Evolutionary conservation across 176 grass and related monocot species (phyloP), one percentile per base, ranked within the genome.

Genomic region (Dactylis glomerata): DNA sequence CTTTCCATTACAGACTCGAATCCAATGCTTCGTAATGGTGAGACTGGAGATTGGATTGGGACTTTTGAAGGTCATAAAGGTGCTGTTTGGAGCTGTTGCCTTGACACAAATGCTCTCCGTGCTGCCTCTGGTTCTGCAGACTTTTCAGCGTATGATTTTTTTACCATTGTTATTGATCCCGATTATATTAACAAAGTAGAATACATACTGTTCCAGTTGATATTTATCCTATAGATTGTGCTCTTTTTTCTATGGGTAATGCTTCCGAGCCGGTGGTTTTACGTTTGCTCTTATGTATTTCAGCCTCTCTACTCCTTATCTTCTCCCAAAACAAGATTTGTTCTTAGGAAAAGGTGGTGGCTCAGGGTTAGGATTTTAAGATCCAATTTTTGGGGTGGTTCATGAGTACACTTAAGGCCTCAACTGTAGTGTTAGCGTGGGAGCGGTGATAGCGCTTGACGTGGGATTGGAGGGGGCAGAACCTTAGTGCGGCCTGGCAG

Each of bases 31-130:
- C 89, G 92, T 72, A 94, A 94, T 90, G 92, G 92, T 67, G 92
- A 94, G 72, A 88, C 92, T 47, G 92, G 92, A 85, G 92, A 94
- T 82, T 94, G 92, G 92, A 94, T 94, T 80, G 92, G 92, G 54
- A 94, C 92, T 54, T 94, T 94, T 73, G 87, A 94, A 90, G 92
- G 92, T 56, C 92, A 94, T 75, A 94, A 94, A 73, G 92, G 92
- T 85, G 92, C 92, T 74, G 92, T 94, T 71, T 94, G 92, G 92
- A 94, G 92, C 55, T 90, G 84, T 56, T 89, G 92, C 69, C 86
- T 94, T 4, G 92, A 94, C 78, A 92, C 89, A 31, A 89, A 90
- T 88, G 92, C 90, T 69, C 64, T 92, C 37, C 84, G 85, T 85
- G 92, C 92, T 40, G 92, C 92, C 51, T 90, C 92, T 77, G 92